phyloP scores from a whole-genome alignment of 495 filamentous ascomycete species.

The Aspergillus cavernicola region DNA sequence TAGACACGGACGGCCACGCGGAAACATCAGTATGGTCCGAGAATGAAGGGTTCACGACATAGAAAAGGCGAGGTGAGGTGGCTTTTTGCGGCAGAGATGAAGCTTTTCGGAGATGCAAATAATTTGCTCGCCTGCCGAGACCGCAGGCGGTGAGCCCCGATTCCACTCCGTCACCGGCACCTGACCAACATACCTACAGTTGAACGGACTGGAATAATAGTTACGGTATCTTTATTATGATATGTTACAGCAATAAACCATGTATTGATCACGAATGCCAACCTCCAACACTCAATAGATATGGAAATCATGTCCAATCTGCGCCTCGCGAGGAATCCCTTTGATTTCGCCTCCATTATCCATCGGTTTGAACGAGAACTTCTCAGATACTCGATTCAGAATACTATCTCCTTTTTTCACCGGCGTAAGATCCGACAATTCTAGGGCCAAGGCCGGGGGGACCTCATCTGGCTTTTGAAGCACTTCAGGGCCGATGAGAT shows the following conservation, averaged over 20 bases:
- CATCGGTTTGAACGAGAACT: conserved; percentile 26
- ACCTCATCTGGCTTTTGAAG: conserved; percentile 19
- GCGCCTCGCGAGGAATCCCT: conserved; percentile 46
- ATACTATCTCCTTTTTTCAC: conserved; percentile 25
- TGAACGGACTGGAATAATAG: too few species aligned
- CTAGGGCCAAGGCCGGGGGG: conserved; percentile 15
- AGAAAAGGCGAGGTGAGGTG: conserved; percentile 3
- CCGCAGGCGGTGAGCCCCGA: not conserved
- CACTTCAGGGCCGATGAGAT: conserved; percentile 36
- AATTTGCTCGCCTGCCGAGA: not conserved
- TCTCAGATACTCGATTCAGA: conserved; percentile 25
- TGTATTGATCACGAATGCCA: not conserved
- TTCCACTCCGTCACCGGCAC: too few species aligned
- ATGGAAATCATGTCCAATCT: conserved; percentile 42
- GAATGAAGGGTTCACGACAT: not conserved
- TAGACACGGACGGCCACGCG: conserved; percentile 40
- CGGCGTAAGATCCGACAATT: conserved; percentile 32
- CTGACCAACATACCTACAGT: too few species aligned
- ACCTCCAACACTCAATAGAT: conserved; percentile 27
- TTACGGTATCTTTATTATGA: too few species aligned
- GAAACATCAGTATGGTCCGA: conserved; percentile 32
- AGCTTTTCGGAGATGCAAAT: not conserved
- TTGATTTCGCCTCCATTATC: conserved; percentile 38
- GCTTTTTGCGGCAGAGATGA: not conserved
- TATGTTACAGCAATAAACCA: not conserved